Evolutionary conservation across 208 protist genomes (phyloP), one percentile per base, ranked within the genome.

Genomic region (Crithidia expoeki): DNA sequence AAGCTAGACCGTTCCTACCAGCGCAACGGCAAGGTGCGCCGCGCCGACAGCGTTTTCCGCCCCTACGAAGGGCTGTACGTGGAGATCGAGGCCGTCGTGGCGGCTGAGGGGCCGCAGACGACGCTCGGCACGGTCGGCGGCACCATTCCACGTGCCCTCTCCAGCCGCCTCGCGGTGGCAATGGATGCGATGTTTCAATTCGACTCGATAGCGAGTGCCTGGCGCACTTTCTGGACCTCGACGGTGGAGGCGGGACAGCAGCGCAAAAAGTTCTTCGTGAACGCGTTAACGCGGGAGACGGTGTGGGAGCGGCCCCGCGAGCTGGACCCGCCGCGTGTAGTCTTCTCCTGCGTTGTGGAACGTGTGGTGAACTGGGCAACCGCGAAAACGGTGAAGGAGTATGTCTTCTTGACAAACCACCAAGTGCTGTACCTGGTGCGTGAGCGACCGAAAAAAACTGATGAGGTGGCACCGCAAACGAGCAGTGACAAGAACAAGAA

Each of bases 11-110:
- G 76, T 16, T 47, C 83, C 9, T 92, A 88, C 51, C 32, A 46
- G 25, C 73, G 76, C n/a, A 63, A 74, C 34, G 62, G 76, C 14
- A 96, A 96, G 62, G 44, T 79, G 60, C 79, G 92, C 14, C 76
- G 92, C 28, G 80, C 80, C 12, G 89, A 93, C 58, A 92, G 86
- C 63, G 85, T 94, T 7, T 96, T 96, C 49, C 80, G 81, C 28
- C 66, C 86, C 30, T 96, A 86, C 74, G 56, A 79, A n/a, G 88
- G 90, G 17, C 76, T 90, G 46, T 93, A 96, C 66, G 51, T 94
- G 23, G 79, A 85, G 36, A 53, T 89, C 27, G 68, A 63, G 17
- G 12, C 63, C 19, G 58, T 85, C 51, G 58, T 81, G 62, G 74
- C 65, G 2, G 50, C 60, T 12, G 46, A 58, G 2, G 79, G 63